A percentile compares a stretch with the other conserved stretches of the same genome.
phyloP scores from a whole-genome alignment of 2,329 filamentous ascomycete species.

The Pseudonectria foliicola region DNA sequence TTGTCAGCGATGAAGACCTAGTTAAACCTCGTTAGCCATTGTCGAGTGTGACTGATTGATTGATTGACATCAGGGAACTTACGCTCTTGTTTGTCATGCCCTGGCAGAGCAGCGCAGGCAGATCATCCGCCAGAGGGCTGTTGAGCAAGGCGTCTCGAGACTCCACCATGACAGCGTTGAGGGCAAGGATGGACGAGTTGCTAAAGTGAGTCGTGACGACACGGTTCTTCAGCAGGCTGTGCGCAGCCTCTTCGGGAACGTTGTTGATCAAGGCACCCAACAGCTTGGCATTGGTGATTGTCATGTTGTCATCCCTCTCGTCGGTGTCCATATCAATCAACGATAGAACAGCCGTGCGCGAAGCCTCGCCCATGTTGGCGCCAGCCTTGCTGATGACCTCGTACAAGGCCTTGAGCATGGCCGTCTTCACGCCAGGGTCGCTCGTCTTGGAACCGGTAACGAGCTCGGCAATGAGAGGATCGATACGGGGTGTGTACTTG shows the following conservation, averaged over 20 bases:
- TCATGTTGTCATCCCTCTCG: slow-evolving; percentile 68
- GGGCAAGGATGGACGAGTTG: slow-evolving; percentile 71
- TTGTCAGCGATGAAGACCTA: slow-evolving; percentile 84
- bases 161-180: slow-evolving; percentile 85
- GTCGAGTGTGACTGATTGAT: too few relatives aligned
- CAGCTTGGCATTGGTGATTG: slow-evolving; percentile 83
- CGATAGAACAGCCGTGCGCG: slow-evolving; percentile 74
- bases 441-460: slow-evolving; percentile 89
- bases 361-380: slow-evolving; percentile 87
- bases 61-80: slow-evolving; percentile 29
- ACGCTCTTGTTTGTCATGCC: slow-evolving; percentile 73
- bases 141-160: slow-evolving; percentile 63
- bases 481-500: slow-evolving; percentile 88
- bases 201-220: slow-evolving; percentile 72
- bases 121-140: slow-evolving; percentile 60
- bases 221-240: slow-evolving; percentile 55
- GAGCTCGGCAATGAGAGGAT: slow-evolving; percentile 85
- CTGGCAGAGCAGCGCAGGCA: slow-evolving; percentile 68
- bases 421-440: slow-evolving; percentile 80
- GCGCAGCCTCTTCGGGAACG: slow-evolving; percentile 64
- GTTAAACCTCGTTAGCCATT: slow-evolving; percentile 3
- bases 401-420: slow-evolving; percentile 95
- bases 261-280: slow-evolving; percentile 86
- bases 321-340: slow-evolving; percentile 82
- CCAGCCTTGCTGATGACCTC: slow-evolving; percentile 96